Evolutionary conservation across 768 basidiomycete genomes (phyloP), one percentile per base, ranked within the genome.

Genomic region (Dioszegia hungarica): DNA sequence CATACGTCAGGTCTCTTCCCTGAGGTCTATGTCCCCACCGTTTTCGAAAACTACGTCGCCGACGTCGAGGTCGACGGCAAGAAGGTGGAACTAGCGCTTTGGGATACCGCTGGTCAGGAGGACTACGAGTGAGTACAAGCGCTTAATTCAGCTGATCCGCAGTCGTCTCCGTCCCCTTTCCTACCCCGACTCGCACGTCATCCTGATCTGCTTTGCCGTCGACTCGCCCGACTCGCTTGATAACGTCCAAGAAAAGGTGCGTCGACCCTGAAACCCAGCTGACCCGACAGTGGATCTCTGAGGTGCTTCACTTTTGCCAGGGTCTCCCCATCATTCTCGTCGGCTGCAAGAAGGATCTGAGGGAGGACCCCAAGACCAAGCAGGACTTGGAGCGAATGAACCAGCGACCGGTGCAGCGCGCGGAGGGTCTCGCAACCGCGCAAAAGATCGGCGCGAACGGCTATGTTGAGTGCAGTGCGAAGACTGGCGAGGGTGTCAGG

Each of bases 61-160:
- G 93, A 98, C 77, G 92, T 98, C 47, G 91, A 97, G 77, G 93
- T 98, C 60, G 94, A 98, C 73, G 90, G 90, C 67, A 98, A 94
- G 81, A 90, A 93, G 75, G 93, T 98, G 68, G 95, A 99, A 79
- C 82, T 99, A 70, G 94, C 95, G 27, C 80, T 99, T 69, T 98
- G 95, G 95, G 95, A 98, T 93, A 98, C 95, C 50, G 94, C 95
- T 31, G 95, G 95, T 52, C 94, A 98, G 78, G 94, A 97, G 61
- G 95, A 98, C 78, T 98, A 98, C 78, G 95, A 98, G 69, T 74
- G 66, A 45, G 67, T 63, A 36, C n/a, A n/a, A n/a, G 49, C 28
- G 14, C n/a, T 22, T 6, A 5, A 14, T 24, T 15, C 5, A 9
- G 49, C 38, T 58, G 27, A 45, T 28, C 6, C 20, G 8, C 44